A percentile compares a stretch with the other conserved stretches of the same genome.
Evolutionary conservation across 1,284 basidiomycete genomes (phyloP).

Genomic region (Tausonia pullulans): DNA sequence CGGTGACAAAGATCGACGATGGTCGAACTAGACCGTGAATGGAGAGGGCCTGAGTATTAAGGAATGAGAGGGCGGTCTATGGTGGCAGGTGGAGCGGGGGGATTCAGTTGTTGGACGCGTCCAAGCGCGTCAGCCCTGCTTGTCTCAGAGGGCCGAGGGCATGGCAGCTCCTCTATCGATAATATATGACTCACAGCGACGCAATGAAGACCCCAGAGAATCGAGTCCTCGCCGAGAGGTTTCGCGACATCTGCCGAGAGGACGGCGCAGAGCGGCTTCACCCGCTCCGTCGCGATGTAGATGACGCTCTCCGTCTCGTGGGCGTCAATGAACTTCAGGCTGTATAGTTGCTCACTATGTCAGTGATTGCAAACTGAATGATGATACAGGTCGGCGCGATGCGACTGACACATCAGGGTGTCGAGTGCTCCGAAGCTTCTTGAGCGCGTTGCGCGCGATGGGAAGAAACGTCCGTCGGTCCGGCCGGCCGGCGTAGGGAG

Average conservation of each 20-base stretch:
- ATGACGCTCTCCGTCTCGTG: conserved; percentile 78
- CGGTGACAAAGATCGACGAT: conserved; percentile 66
- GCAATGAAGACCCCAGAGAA: conserved; percentile 90
- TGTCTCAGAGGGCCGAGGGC: neutral
- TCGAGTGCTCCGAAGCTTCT: conserved; percentile 79
- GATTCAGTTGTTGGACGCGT: neutral
- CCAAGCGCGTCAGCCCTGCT: neutral
- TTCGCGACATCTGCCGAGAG: conserved; percentile 35
- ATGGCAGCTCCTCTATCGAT: neutral
- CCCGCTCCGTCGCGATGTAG: conserved; percentile 89
- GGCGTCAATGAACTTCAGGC: conserved; percentile 82
- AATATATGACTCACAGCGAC: conserved; percentile 54
- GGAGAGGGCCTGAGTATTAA: conserved; percentile 74
- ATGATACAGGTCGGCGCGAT: neutral
- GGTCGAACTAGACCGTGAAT: conserved; percentile 76
- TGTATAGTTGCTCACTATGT: conserved; percentile 14
- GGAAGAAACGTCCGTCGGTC: conserved; percentile 53
- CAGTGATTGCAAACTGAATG: neutral
- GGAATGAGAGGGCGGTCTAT: conserved; percentile 78
- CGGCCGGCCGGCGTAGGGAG: conserved; percentile 32
- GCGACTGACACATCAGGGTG: conserved; percentile 69
- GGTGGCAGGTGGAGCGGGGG: neutral
- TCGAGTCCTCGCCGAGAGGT: conserved; percentile 50
- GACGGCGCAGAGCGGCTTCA: conserved; percentile 60
- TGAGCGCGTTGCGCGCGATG: conserved; percentile 80